phyloP scores from a whole-genome alignment of 2,329 filamentous ascomycete genomes.

The Neoascochyta sp. region DNA sequence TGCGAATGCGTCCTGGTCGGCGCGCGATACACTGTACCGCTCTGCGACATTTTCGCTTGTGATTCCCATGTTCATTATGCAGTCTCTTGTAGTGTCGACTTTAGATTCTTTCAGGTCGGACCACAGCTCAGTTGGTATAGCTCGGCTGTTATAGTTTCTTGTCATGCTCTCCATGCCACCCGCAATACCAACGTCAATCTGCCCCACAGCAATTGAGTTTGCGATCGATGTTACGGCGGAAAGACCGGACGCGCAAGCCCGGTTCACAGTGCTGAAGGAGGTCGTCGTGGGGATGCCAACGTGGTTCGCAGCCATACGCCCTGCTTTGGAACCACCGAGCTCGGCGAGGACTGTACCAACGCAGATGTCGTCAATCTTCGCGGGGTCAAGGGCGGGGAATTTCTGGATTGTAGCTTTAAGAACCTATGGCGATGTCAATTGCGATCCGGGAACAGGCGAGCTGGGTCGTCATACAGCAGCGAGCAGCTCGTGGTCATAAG shows the following conservation, averaged over 20 bases:
- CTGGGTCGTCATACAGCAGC: conserved; percentile 47
- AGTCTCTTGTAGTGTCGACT: conserved; percentile 71
- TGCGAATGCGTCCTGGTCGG: conserved; percentile 81
- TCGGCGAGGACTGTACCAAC: conserved; percentile 88
- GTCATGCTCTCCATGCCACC: conserved; percentile 98
- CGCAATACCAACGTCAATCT: conserved; percentile 70
- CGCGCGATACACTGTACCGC: conserved; percentile 68
- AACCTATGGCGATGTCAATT: conserved; percentile 35
- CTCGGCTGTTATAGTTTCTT: conserved; percentile 76
- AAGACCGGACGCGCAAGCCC: conserved; percentile 76
- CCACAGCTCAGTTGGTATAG: conserved; percentile 83
- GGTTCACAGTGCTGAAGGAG: conserved; percentile 80
- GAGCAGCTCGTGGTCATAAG: conserved; percentile 87
- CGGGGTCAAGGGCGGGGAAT: conserved; percentile 68
- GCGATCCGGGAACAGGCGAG: no score
- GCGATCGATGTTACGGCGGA: conserved; percentile 73
- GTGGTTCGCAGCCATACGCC: conserved; percentile 85
- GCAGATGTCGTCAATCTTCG: conserved; percentile 72
- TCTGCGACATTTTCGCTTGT: conserved; percentile 85
- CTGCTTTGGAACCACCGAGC: conserved; percentile 85
- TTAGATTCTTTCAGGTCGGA: conserved; percentile 62
- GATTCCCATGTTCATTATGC: conserved; percentile 90
- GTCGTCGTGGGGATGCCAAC: conserved; percentile 70
- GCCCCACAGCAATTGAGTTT: conserved; percentile 69
- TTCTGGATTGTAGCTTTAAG: conserved; percentile 66